Percentiles rank a stretch among this genome's conserved stretches.
Conservation (phyloP, 2,329 filamentous ascomycete species). For the Chaetomiaceae sp. region DNA sequence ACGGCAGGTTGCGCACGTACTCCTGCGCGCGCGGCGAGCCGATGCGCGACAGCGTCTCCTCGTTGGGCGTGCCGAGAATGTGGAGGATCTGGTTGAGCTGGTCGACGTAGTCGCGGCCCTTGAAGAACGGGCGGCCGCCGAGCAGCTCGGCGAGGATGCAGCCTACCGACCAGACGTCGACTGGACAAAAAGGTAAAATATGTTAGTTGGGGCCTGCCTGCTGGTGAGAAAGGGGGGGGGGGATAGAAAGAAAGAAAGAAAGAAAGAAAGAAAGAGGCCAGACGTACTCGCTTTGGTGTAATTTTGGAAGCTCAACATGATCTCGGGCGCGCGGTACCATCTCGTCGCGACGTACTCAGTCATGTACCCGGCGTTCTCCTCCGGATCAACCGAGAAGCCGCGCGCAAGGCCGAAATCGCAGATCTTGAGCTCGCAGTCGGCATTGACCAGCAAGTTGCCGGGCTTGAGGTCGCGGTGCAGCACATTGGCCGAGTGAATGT, state of each 20-base stretch:
- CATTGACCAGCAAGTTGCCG: slow-evolving; percentile 94
- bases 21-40: slow-evolving; percentile 94
- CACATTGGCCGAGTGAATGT: slow-evolving; percentile 98
- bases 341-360: slow-evolving; percentile 97
- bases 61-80: slow-evolving; percentile 93
- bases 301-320: slow-evolving; percentile 99
- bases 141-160: slow-evolving; percentile 96
- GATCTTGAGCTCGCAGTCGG: slow-evolving; percentile 99
- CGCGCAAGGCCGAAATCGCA: slow-evolving; percentile 95
- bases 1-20: slow-evolving; percentile 94
- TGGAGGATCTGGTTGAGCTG: slow-evolving; percentile 99
- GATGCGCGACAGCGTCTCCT: slow-evolving; percentile 89
- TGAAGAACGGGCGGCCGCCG: slow-evolving; percentile 96
- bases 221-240: background rate
- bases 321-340: slow-evolving; percentile 93
- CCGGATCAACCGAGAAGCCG: slow-evolving; percentile 93
- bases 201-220: no score
- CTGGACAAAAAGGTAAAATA: no score
- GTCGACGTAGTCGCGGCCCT: slow-evolving; percentile 97
- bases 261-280: background rate
- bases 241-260: background rate
- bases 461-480: slow-evolving; percentile 96
- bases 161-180: slow-evolving; percentile 98
- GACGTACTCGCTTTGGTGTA: slow-evolving; percentile 99
- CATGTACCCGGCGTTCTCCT: slow-evolving; percentile 99